Evolutionary conservation across 805 yeast species (phyloP).

Genomic region (Candida sithepensis): DNA sequence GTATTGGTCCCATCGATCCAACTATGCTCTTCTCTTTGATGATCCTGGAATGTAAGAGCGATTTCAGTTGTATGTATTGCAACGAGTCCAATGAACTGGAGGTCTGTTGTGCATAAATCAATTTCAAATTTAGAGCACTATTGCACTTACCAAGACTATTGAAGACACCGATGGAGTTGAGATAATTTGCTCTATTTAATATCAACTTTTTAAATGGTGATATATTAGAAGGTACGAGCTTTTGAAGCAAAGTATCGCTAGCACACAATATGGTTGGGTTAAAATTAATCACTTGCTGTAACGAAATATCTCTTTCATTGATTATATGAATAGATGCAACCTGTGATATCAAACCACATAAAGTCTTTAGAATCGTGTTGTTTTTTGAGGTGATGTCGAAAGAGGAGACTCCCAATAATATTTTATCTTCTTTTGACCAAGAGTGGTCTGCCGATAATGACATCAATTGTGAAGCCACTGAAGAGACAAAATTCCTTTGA

Average conservation of each 20-base stretch:
- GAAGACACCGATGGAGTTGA: constrained; percentile 50
- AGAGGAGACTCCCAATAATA: constrained; percentile 18
- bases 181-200: constrained; percentile 35
- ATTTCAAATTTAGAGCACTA: constrained; percentile 31
- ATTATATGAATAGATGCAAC: constrained; percentile 24
- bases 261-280: constrained; percentile 33
- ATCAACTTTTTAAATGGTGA: constrained; percentile 24
- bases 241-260: constrained; percentile 15
- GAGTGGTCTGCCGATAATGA: constrained; percentile 26
- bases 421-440: constrained; percentile 26
- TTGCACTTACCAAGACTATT: constrained; percentile 29
- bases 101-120: constrained; percentile 35
- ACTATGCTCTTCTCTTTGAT: constrained; percentile 45
- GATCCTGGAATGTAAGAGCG: constrained; percentile 46
- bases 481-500: constrained; percentile 34
- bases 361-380: constrained; percentile 33
- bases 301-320: constrained; percentile 16
- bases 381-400: constrained; percentile 15
- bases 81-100: constrained; percentile 13
- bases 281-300: constrained; percentile 7
- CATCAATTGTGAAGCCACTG: constrained; percentile 32
- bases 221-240: constrained; percentile 18
- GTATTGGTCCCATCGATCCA: constrained; percentile 53
- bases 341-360: constrained; percentile 37
- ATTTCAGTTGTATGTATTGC: constrained; percentile 37